A percentile compares a stretch with the other conserved stretches of the same genome.
phyloP scores from a whole-genome alignment of 176 grass and related monocot species.

The Hordeum vulgare region DNA sequence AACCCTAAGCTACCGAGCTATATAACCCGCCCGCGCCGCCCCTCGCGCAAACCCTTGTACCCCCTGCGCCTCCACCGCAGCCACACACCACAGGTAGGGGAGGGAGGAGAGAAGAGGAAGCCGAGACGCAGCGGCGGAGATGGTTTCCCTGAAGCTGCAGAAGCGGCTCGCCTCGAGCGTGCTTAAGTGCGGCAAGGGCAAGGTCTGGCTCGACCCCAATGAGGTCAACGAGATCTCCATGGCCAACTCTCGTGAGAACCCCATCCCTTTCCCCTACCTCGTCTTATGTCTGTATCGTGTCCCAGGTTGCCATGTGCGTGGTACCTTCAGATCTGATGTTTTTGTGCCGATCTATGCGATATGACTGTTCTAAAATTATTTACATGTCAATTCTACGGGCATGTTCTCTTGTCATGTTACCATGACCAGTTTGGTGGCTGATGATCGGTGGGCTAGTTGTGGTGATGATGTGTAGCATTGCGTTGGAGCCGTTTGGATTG shows the following conservation, averaged over 20 bases:
- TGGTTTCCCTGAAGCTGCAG: constrained; percentile 67
- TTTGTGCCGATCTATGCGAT: background rate
- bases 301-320: background rate
- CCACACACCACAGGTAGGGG: constrained; percentile 10
- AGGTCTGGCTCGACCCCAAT: constrained; percentile 75
- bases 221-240: constrained; percentile 76
- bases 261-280: background rate
- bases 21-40: constrained; percentile 15
- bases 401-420: background rate
- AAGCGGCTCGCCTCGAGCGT: constrained; percentile 58
- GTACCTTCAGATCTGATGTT: background rate
- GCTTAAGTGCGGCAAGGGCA: constrained; percentile 69
- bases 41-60: background rate
- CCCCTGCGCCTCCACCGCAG: constrained; percentile 12
- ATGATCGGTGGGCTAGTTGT: background rate
- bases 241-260: constrained; percentile 58
- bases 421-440: background rate
- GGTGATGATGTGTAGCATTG: background rate
- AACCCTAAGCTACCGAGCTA: constrained; percentile 37
- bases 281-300: background rate
- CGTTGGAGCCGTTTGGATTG: background rate
- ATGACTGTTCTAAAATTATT: background rate
- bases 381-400: background rate
- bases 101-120: background rate
- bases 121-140: background rate